Percentiles rank a stretch among this genome's conserved stretches.
Conservation (phyloP, 768 basidiomycete species). For the Crassisporium funariophilum region DNA sequence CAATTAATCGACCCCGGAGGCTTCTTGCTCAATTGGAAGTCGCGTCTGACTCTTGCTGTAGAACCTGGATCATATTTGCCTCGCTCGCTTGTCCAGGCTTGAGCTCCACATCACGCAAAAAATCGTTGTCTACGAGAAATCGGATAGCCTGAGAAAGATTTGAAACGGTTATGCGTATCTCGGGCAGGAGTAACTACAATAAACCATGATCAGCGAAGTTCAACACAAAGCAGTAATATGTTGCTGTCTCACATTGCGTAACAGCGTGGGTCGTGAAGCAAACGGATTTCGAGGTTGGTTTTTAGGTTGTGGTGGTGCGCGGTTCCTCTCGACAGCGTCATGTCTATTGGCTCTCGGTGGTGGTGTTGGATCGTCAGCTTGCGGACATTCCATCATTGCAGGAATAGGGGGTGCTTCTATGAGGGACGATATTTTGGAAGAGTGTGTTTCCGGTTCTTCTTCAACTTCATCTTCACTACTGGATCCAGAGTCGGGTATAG, state of each 20-base stretch:
- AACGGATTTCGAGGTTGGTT: constrained; percentile 64
- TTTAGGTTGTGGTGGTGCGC: constrained; percentile 41
- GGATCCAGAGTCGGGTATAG: constrained; percentile 11
- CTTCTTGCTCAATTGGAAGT: constrained; percentile 1
- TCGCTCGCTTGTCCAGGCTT: constrained; percentile 71
- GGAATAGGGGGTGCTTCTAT: neutral
- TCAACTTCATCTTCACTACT: constrained; percentile 29
- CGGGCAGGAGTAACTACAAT: constrained; percentile 73
- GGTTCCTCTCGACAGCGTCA: constrained; percentile 19
- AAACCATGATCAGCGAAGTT: constrained; percentile 6
- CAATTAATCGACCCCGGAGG: neutral
- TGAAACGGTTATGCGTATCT: constrained; percentile 86
- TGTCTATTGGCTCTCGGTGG: constrained; percentile 17
- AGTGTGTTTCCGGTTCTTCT: constrained; percentile 57
- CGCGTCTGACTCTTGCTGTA: constrained; percentile 24
- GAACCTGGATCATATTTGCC: constrained; percentile 62
- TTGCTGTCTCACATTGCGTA: constrained; percentile 68
- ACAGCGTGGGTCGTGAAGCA: constrained; percentile 63
- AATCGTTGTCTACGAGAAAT: constrained; percentile 89
- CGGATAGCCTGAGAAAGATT: constrained; percentile 91
- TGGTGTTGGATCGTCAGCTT: neutral
- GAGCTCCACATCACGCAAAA: constrained; percentile 78
- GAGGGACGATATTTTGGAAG: constrained; percentile 45
- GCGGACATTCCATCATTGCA: neutral
- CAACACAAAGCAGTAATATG: neutral